Evolutionary conservation across 805 yeast species (phyloP), one percentile per base, ranked within the genome.

Genomic region (Saccharomycopsis babjevae): DNA sequence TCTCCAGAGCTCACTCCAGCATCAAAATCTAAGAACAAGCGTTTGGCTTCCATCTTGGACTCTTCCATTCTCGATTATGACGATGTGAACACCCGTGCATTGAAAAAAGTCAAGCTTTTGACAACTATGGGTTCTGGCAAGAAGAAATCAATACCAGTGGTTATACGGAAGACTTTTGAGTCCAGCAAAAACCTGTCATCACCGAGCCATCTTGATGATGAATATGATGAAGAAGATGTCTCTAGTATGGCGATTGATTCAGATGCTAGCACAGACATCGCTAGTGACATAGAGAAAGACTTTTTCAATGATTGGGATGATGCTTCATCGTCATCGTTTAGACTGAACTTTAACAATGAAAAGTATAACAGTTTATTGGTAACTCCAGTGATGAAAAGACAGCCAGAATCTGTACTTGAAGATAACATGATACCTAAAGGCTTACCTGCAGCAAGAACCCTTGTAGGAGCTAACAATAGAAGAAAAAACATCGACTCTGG

Each of bases 241-340:
- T 42, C 18, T 36, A 46, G 28, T 22, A 32, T 56, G 46, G 56
- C 15, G 3, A 30, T 46, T 11, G 64, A 61, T 38, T 59, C 59
- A 30, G 64, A 59, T 13, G 64, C 59, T 3, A 61, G 63, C 42
- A 61, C 63, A n/a, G 63, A 61, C 18, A 25, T 61, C 4, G 63
- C 63, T 8, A 61, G 63, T 42, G 61, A 61, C 42, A 57, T 43
- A 15, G 61, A 61, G 11, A 61, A 61, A n/a, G 58, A 55, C 13
- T 61, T 61, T 39, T 39, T 30, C 3, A 34, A 58, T n/a, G 42
- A 46, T 25, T 46, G 52, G 52, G 32, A 46, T 46, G 28, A 46
- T 25, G 52, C 52, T 1, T 46, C 52, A 10, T 46, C 52, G 2
- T 46, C 42, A 25, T 28, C 58, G 4, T 34, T 32, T 13, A 42